Percentiles rank a stretch among this genome's conserved stretches.
Conservation (phyloP, 768 basidiomycete genomes). For the Kwoniella bestiolae region DNA sequence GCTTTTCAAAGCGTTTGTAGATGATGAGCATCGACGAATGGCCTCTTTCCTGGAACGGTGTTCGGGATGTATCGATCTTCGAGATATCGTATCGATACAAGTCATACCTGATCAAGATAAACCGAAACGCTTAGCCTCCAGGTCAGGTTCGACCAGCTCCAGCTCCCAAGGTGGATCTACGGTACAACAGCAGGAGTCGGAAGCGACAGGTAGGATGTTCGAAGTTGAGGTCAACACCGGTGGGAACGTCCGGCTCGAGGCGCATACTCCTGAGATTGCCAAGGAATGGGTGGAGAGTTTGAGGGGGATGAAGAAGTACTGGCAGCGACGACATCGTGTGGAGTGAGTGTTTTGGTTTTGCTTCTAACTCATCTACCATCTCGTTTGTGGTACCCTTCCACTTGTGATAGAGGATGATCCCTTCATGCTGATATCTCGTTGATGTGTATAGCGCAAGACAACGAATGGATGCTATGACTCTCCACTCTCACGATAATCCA, state of each 20-base stretch:
- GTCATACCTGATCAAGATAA: slow-evolving; percentile 50
- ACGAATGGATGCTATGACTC: slow-evolving; percentile 46
- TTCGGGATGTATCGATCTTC: slow-evolving; percentile 70
- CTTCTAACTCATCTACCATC: no score
- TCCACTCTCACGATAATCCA: slow-evolving; percentile 26
- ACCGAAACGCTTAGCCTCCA: neutral
- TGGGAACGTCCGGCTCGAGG: slow-evolving; percentile 76
- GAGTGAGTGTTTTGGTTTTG: slow-evolving; percentile 60
- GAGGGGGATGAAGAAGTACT: slow-evolving; percentile 72
- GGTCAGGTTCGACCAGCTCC: neutral
- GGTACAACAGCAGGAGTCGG: neutral
- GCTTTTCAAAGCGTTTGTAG: slow-evolving; percentile 42
- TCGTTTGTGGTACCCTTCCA: no score
- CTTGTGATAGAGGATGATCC: no score
- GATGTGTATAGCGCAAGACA: slow-evolving; percentile 36
- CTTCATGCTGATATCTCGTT: neutral
- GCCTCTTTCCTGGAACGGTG: slow-evolving; percentile 54
- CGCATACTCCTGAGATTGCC: slow-evolving; percentile 71
- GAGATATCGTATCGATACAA: slow-evolving; percentile 69
- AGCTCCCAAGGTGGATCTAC: slow-evolving; percentile 1
- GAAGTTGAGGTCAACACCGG: slow-evolving; percentile 75
- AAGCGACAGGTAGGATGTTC: slow-evolving; percentile 65
- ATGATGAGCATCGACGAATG: slow-evolving; percentile 48
- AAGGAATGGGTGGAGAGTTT: slow-evolving; percentile 85
- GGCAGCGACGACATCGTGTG: slow-evolving; percentile 73